These are phyloP conservation scores for Pythium chondricola DNA, from an alignment of 352 stramenopile genomes.

Conservation along the genomic window DNA sequence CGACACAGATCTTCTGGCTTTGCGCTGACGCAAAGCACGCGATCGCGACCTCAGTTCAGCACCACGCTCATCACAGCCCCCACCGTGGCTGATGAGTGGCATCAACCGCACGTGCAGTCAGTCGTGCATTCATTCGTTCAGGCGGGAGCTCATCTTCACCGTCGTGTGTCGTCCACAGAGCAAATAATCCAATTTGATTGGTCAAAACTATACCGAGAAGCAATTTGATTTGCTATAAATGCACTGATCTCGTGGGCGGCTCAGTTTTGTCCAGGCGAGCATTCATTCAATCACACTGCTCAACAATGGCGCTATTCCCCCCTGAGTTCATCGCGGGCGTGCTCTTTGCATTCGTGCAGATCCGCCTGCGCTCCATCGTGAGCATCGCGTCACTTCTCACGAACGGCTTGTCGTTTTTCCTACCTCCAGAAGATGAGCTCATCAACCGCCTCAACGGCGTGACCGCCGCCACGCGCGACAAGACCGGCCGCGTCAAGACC, in stretches of 20 bases:
- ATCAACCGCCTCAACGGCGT: conserved; percentile 60
- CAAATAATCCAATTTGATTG: no score
- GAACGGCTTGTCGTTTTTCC: conserved; percentile 65
- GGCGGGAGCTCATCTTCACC: no score
- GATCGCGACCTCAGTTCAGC: no score
- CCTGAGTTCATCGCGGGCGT: conserved; percentile 69
- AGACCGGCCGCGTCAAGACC: conserved; percentile 19
- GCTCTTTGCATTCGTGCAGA: conserved; percentile 59
- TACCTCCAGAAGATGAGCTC: conserved; percentile 68
- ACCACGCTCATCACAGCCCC: no score
- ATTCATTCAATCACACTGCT: background rate
- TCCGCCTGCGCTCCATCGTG: conserved; percentile 56
- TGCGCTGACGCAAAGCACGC: no score
- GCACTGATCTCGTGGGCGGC: background rate
- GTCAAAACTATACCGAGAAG: background rate
- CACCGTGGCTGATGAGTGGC: no score
- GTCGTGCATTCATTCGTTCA: no score
- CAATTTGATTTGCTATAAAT: background rate
- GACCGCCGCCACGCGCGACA: conserved; percentile 5
- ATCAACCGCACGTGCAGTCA: no score
- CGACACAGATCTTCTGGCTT: no score
- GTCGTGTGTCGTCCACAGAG: no score
- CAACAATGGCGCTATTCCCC: conserved; percentile 56
- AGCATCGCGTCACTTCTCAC: conserved; percentile 51
- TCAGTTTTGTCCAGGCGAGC: background rate